Evolutionary conservation across 805 yeast genomes (phyloP), one percentile per base, ranked within the genome.

Genomic region (Schizosaccharomyces japonicus): DNA sequence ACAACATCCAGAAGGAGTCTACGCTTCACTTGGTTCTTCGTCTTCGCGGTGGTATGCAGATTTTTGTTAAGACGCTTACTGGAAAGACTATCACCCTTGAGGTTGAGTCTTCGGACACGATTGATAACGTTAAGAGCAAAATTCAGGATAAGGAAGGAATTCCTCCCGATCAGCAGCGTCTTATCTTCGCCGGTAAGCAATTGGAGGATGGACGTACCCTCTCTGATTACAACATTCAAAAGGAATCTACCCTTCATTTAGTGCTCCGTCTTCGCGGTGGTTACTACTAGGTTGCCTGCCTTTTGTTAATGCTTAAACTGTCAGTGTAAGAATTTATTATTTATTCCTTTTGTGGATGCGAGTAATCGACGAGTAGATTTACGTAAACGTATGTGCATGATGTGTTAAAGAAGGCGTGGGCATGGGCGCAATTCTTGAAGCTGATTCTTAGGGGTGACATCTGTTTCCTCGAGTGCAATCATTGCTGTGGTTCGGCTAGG

Each of bases 91-190:
- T 80, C 64, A 80, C 93, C 57, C 67, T 78, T 55, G 85, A 78
- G 66, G 90, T 83, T 57, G 94, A 85, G 72, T 84, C 95, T 54
- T 82, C 94, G 52, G 95, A 87, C 75, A 83, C 95, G 54, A 84
- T 87, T 64, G 95, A 85, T 75, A 83, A 83, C 61, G 95, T 87
- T 71, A 85, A 83, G 74, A 72, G 92, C 61, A 84, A 84, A 75
- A 84, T 85, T 64, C 94, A 83, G 73, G 95, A 83, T 72, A 83
- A 81, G 71, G 94, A 84, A 67, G 95, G 95, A 63, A 84, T 84
- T 60, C 95, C 95, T 65, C 94, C 94, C 58, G 95, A 83, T 68
- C 94, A 84, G 68, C 95, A 85, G 71, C 78, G 95, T 71, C 76
- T 84, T 60, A 83, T 85, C 71, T 85, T 84, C 61, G 95, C 95